These are phyloP conservation scores for Sisymbrium altissimum DNA, from an alignment of 345 rosid species.

Conservation along the genomic window DNA sequence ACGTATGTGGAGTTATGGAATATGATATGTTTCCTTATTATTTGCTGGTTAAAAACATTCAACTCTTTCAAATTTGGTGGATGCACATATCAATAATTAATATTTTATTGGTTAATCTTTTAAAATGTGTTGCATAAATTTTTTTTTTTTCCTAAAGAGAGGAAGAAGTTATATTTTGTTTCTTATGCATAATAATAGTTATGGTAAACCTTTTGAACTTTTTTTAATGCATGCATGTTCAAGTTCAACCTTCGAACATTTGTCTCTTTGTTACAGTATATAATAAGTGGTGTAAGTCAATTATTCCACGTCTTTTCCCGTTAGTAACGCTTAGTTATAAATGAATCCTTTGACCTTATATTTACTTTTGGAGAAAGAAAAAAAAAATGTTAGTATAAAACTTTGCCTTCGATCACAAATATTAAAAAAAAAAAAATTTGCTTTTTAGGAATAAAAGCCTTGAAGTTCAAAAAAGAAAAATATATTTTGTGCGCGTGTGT, in stretches of 20 bases:
- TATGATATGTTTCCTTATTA: not conserved
- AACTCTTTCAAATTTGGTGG: not conserved
- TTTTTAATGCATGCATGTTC: not conserved
- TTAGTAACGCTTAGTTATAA: not conserved
- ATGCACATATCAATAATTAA: not conserved
- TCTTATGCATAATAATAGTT: not conserved
- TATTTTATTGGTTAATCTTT: not conserved
- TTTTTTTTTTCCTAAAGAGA: not conserved
- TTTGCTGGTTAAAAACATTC: not conserved
- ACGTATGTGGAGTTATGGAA: not conserved
- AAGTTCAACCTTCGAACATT: not conserved
- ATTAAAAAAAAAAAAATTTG: no score
- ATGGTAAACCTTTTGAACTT: not conserved
- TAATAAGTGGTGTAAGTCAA: no score
- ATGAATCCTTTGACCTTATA: not conserved
- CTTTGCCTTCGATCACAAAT: not conserved
- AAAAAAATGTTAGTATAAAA: no score
- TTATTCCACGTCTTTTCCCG: not conserved
- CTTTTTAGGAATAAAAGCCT: no score
- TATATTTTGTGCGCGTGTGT: no score
- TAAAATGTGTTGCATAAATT: not conserved
- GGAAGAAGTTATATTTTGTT: not conserved
- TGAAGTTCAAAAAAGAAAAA: no score
- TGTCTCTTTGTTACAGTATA: constrained; percentile 1
- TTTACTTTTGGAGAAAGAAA: no score